Conservation (phyloP, 257 asterid species). For the Salvia miltiorrhiza region DNA sequence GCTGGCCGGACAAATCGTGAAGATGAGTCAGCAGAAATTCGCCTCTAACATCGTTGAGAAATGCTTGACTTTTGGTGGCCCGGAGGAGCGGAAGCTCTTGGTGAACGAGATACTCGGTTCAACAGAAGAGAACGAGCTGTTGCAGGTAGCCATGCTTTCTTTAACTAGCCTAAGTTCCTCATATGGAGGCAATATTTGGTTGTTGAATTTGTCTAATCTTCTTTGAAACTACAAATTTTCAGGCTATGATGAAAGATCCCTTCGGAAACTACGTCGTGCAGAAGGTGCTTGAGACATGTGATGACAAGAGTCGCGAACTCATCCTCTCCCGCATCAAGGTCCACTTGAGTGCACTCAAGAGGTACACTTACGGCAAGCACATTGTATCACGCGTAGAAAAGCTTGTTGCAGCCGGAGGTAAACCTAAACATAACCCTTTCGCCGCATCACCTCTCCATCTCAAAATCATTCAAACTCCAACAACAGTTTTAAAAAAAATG, state of each 20-base stretch:
- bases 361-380: conserved; percentile 87
- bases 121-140: conserved; percentile 78
- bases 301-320: conserved; percentile 61
- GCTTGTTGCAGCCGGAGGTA: conserved; percentile 84
- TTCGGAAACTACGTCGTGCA: conserved; percentile 88
- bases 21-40: conserved; percentile 89
- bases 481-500: neutral
- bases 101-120: conserved; percentile 87
- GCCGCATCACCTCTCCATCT: no score
- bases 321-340: conserved; percentile 76
- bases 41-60: conserved; percentile 94
- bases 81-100: conserved; percentile 64
- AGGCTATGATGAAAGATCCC: conserved; percentile 98
- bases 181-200: neutral
- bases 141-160: conserved; percentile 50
- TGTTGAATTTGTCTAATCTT: neutral
- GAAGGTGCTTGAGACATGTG: conserved; percentile 89
- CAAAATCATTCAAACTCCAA: neutral
- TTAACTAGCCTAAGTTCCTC: neutral
- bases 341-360: conserved; percentile 74
- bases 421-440: neutral
- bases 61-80: conserved; percentile 71
- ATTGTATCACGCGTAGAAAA: conserved; percentile 84
- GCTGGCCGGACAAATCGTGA: conserved; percentile 83
- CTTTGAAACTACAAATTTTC: conserved; percentile 7